Evolutionary conservation across 1,284 basidiomycete species (phyloP).

Genomic region (Cystobasidium sp.): DNA sequence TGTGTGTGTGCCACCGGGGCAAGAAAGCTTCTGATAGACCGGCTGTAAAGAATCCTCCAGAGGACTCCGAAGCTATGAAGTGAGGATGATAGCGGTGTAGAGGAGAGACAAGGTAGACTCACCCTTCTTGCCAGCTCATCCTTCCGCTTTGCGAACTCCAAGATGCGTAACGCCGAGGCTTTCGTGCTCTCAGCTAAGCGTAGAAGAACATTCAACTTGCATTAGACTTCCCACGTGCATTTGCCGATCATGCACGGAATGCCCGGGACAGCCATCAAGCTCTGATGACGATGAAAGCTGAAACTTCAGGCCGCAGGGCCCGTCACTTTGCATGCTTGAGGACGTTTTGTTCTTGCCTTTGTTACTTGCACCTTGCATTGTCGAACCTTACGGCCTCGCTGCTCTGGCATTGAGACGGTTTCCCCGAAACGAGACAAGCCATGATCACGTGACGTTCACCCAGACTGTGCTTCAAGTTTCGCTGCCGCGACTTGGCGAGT

Average conservation of each 20-base stretch:
- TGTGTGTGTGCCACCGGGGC: constrained; percentile 33
- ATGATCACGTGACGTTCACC: background rate
- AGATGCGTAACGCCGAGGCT: background rate
- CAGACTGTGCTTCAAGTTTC: background rate
- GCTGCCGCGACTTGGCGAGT: background rate
- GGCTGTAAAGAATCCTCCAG: constrained; percentile 38
- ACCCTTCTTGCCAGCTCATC: background rate
- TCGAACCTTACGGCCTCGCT: no score
- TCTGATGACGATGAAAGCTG: background rate
- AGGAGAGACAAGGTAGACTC: background rate
- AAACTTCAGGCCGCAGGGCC: no score
- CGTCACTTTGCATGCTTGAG: no score
- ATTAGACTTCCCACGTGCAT: constrained; percentile 21
- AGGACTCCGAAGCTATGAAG: constrained; percentile 20
- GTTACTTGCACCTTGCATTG: no score
- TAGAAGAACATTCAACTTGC: constrained; percentile 22
- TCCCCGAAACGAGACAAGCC: no score
- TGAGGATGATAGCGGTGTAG: background rate
- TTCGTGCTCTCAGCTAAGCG: constrained; percentile 1
- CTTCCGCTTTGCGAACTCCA: background rate
- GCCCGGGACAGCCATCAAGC: background rate
- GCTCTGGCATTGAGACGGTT: no score
- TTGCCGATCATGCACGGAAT: constrained; percentile 6
- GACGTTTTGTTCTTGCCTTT: no score
- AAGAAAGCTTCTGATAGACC: constrained; percentile 13